phyloP scores from a whole-genome alignment of 441 rosid genomes.

The Biscutella auriculata region DNA sequence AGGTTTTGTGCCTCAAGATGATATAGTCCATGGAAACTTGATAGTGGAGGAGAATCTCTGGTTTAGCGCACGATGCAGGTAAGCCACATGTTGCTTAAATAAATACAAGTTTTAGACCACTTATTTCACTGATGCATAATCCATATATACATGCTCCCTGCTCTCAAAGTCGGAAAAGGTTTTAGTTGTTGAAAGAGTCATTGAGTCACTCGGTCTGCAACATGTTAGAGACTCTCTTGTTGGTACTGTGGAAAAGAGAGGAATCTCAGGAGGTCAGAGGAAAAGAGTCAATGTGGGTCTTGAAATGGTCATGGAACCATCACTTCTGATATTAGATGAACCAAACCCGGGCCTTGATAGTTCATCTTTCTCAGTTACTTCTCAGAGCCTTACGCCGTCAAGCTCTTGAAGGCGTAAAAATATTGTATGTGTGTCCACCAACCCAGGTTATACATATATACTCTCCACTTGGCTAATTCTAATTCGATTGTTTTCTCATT shows the following conservation, averaged over 20 bases:
- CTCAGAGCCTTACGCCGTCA: constrained; percentile 60
- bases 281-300: constrained; percentile 63
- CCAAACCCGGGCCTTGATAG: constrained; percentile 67
- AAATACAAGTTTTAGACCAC: too few relatives aligned
- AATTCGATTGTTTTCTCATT: too few relatives aligned
- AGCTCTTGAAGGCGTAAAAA: constrained; percentile 63
- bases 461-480: too few relatives aligned
- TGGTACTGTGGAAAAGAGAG: constrained; percentile 60
- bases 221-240: constrained; percentile 54
- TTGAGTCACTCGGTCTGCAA: constrained; percentile 58
- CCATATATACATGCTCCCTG: too few relatives aligned
- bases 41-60: constrained; percentile 64
- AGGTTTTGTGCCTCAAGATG: constrained; percentile 77
- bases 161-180: constrained; percentile 50
- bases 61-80: constrained; percentile 64
- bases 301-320: constrained; percentile 77
- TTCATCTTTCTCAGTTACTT: constrained; percentile 48
- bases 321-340: constrained; percentile 54
- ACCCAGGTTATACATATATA: constrained; percentile 41
- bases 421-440: constrained; percentile 63
- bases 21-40: constrained; percentile 62
- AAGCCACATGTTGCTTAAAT: too few relatives aligned
- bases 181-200: constrained; percentile 56
- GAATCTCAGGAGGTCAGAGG: constrained; percentile 64
- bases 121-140: too few relatives aligned